Evolutionary conservation across 805 yeast genomes (phyloP).

Genomic region (Vanderwaltozyma yarrowii): DNA sequence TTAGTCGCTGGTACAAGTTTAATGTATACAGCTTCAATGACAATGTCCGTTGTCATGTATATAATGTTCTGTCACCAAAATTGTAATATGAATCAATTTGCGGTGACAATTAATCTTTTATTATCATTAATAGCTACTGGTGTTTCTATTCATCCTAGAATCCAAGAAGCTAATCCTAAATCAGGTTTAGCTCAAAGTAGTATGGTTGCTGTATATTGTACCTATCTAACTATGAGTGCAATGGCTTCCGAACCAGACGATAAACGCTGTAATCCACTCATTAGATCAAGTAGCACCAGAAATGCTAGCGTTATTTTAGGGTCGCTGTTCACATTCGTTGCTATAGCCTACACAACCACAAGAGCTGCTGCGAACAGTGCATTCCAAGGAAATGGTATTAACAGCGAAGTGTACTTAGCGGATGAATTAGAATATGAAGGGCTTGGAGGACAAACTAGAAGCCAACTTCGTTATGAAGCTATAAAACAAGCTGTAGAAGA

Average conservation of each 20-base stretch:
- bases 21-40: conserved; percentile 70
- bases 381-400: conserved; percentile 36
- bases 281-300: conserved; percentile 82
- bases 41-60: conserved; percentile 71
- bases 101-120: conserved; percentile 67
- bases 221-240: conserved; percentile 83
- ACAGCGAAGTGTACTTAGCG: conserved; percentile 27
- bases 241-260: conserved; percentile 97
- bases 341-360: conserved; percentile 94
- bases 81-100: conserved; percentile 83
- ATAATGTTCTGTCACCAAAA: conserved; percentile 70
- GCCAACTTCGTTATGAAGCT: conserved; percentile 77
- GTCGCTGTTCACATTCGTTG: conserved; percentile 85
- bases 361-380: conserved; percentile 86
- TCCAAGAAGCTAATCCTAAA: conserved; percentile 87
- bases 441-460: conserved; percentile 35
- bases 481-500: conserved; percentile 91
- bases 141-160: conserved; percentile 66
- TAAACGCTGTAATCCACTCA: conserved; percentile 79
- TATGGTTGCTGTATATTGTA: conserved; percentile 89
- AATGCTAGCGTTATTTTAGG: conserved; percentile 82
- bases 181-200: conserved; percentile 96
- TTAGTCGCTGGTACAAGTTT: conserved; percentile 77
- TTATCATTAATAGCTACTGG: conserved; percentile 54
- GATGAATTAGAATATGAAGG: conserved; percentile 34